Percentiles rank a stretch among this genome's conserved stretches.
These are phyloP conservation scores for Mycena alexandri DNA, from an alignment of 768 basidiomycete species.

Conservation along the genomic window DNA sequence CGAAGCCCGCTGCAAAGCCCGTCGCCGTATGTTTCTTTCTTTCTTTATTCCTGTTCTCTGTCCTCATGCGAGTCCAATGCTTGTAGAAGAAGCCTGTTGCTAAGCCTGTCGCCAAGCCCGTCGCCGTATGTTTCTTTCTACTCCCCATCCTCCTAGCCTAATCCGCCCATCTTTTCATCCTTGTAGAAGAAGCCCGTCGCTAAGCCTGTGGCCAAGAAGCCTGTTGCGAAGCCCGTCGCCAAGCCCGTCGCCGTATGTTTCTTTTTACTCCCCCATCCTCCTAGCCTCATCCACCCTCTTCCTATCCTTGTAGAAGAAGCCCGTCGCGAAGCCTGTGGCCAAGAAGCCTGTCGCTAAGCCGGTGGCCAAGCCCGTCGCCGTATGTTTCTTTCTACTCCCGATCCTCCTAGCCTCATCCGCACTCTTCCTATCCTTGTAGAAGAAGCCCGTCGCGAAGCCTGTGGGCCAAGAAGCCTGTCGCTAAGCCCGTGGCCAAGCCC, in stretches of 20 bases:
- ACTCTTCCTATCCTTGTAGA: too few species aligned
- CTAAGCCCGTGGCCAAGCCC: too few species aligned
- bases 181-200: not conserved
- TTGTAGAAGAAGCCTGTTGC: not conserved
- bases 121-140: not conserved
- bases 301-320: not conserved
- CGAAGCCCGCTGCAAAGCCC: not conserved
- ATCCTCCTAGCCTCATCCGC: too few species aligned
- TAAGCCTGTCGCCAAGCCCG: not conserved
- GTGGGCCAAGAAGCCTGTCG: too few species aligned
- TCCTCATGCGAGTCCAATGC: too few species aligned
- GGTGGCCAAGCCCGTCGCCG: too few species aligned
- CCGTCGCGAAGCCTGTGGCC: too few species aligned
- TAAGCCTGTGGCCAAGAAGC: not conserved
- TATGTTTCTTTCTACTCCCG: too few species aligned
- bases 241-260: not conserved
- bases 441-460: too few species aligned
- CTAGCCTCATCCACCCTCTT: too few species aligned
- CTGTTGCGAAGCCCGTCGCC: not conserved
- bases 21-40: not conserved
- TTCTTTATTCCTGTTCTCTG: not conserved
- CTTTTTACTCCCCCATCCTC: too few species aligned
- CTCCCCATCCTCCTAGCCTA: not conserved
- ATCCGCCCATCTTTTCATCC: not conserved
- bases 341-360: too few species aligned